These are phyloP conservation scores for Cyberlindnera maritima DNA, from an alignment of 805 yeast species.

Conservation along the genomic window DNA sequence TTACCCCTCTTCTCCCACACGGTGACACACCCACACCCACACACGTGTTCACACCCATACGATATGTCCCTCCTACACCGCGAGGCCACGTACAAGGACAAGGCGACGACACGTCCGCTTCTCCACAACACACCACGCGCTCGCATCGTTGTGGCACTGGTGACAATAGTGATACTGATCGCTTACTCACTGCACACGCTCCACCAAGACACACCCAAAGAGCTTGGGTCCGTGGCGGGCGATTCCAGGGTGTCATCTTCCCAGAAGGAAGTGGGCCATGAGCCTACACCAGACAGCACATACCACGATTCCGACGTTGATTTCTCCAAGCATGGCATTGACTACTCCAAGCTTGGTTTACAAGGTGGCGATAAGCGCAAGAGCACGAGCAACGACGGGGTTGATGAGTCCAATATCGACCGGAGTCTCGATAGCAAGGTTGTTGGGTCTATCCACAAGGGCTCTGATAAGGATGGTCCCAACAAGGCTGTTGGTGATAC, in stretches of 20 bases:
- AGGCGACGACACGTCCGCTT: slow-evolving; percentile 1
- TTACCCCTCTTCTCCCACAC: too few species aligned
- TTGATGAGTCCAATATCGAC: slow-evolving; percentile 16
- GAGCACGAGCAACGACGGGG: slow-evolving; percentile 1
- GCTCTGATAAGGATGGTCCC: not conserved
- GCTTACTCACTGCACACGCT: slow-evolving; percentile 4
- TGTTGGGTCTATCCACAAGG: slow-evolving; percentile 15
- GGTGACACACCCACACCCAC: too few species aligned
- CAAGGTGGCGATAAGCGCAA: not conserved
- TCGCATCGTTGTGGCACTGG: not conserved
- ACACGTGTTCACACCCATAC: too few species aligned
- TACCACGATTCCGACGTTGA: slow-evolving; percentile 13
- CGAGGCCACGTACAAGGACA: slow-evolving; percentile 9
- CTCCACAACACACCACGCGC: not conserved
- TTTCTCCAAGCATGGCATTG: slow-evolving; percentile 9
- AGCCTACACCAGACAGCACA: not conserved
- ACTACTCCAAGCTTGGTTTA: slow-evolving; percentile 1
- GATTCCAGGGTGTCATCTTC: not conserved
- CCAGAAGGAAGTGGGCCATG: not conserved
- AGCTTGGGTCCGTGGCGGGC: not conserved
- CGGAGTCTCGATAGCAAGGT: slow-evolving; percentile 18
- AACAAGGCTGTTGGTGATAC: not conserved
- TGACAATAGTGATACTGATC: slow-evolving; percentile 2
- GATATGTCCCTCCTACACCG: not conserved
- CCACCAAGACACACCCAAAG: not conserved